phyloP scores from a whole-genome alignment of 305 asterid species.

The Fraxinus floribunda region DNA sequence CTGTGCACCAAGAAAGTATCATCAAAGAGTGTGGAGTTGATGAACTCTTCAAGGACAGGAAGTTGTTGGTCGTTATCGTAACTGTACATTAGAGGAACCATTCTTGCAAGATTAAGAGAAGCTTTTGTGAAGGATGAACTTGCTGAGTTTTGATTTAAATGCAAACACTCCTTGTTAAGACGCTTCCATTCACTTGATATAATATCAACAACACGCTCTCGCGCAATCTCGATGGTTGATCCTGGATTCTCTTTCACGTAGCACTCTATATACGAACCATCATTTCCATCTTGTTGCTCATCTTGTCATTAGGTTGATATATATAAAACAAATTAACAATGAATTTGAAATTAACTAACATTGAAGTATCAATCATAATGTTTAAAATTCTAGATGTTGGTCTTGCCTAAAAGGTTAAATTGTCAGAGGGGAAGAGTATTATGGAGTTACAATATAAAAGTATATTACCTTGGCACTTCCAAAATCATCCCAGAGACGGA shows the following conservation, averaged over 20 bases:
- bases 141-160: constrained; percentile 15
- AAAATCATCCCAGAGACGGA: constrained; percentile 51
- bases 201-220: constrained; percentile 23
- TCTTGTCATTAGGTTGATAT: constrained; percentile 22
- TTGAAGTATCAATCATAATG: background rate
- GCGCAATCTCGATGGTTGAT: constrained; percentile 16
- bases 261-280: constrained; percentile 45
- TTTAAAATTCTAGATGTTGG: background rate
- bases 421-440: background rate
- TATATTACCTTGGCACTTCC: constrained; percentile 46
- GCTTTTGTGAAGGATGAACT: constrained; percentile 30
- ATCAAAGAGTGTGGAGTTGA: constrained; percentile 28
- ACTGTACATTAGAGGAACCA: constrained; percentile 49
- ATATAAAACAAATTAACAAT: background rate
- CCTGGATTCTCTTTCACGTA: constrained; percentile 31
- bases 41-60: constrained; percentile 31
- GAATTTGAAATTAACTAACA: background rate
- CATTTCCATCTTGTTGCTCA: constrained; percentile 44
- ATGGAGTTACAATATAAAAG: background rate
- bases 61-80: constrained; percentile 39
- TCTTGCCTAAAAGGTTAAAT: background rate
- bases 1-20: background rate
- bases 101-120: constrained; percentile 47
- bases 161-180: constrained; percentile 41
- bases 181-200: constrained; percentile 44